Percentiles rank a stretch among this genome's conserved stretches.
phyloP scores from a whole-genome alignment of 805 yeast genomes.

The Maudiozyma bulderi region DNA sequence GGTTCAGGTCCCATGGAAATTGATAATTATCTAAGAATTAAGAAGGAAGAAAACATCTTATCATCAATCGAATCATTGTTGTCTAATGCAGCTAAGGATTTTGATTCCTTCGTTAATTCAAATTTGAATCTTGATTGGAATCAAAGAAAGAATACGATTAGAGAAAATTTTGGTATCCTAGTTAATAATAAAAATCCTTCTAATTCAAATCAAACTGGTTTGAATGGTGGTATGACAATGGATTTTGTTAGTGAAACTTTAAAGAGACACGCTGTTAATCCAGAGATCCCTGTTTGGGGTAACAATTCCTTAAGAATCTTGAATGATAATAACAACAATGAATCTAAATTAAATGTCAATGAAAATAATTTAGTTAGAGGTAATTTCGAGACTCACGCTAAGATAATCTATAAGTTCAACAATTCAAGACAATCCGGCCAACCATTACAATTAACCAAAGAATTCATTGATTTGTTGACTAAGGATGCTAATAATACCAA shows the following conservation, averaged over 20 bases:
- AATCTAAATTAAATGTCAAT: slow-evolving; percentile 35
- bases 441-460: slow-evolving; percentile 48
- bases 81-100: slow-evolving; percentile 65
- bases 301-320: slow-evolving; percentile 13
- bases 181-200: slow-evolving; percentile 22
- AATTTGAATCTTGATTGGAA: slow-evolving; percentile 80
- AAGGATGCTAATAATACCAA: slow-evolving; percentile 48
- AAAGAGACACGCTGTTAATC: not conserved
- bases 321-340: slow-evolving; percentile 20
- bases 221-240: slow-evolving; percentile 1
- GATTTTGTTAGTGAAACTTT: not conserved
- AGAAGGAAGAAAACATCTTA: slow-evolving; percentile 74
- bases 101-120: slow-evolving; percentile 64
- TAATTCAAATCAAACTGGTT: not conserved
- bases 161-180: slow-evolving; percentile 58
- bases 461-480: slow-evolving; percentile 46
- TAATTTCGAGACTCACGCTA: slow-evolving; percentile 68
- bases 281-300: slow-evolving; percentile 3
- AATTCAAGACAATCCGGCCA: slow-evolving; percentile 47
- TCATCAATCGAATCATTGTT: slow-evolving; percentile 77
- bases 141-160: slow-evolving; percentile 60
- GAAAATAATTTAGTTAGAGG: slow-evolving; percentile 35
- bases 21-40: slow-evolving; percentile 53
- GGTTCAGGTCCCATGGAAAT: slow-evolving; percentile 31
- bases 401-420: slow-evolving; percentile 59